These are phyloP conservation scores for Bisporella sp. DNA, from an alignment of 2,329 filamentous ascomycete species.

Conservation along the genomic window DNA sequence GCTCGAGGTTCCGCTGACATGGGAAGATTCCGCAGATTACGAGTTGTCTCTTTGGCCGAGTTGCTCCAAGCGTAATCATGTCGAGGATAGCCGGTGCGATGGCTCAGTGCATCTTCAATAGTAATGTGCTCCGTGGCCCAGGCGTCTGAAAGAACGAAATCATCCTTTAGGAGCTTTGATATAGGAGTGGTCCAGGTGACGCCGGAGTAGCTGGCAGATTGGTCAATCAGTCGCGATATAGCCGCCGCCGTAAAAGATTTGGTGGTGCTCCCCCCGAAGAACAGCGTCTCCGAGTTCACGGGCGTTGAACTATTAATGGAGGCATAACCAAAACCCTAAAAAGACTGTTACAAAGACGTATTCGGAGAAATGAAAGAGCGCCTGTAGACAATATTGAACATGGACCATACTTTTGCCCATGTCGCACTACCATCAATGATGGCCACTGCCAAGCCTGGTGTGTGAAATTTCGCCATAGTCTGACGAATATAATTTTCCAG, in stretches of 20 bases:
- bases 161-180: neutral
- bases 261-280: neutral
- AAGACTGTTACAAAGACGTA: too few species aligned
- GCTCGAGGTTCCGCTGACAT: neutral
- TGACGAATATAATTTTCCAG: too few species aligned
- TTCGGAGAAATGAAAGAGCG: too few species aligned
- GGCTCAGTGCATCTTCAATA: neutral
- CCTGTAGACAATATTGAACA: too few species aligned
- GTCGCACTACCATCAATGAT: too few species aligned
- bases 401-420: too few species aligned
- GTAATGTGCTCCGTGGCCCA: neutral
- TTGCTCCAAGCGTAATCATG: neutral
- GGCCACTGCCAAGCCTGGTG: too few species aligned
- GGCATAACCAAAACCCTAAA: neutral
- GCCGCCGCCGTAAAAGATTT: neutral
- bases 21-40: neutral
- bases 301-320: neutral
- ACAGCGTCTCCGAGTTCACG: neutral
- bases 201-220: neutral
- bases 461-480: too few species aligned
- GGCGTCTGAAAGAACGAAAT: neutral
- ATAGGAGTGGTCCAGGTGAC: neutral
- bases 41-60: neutral
- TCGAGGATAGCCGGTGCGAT: neutral
- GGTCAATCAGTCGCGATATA: neutral